phyloP scores from a whole-genome alignment of 208 protist genomes.

The Borovskyia barvae region DNA sequence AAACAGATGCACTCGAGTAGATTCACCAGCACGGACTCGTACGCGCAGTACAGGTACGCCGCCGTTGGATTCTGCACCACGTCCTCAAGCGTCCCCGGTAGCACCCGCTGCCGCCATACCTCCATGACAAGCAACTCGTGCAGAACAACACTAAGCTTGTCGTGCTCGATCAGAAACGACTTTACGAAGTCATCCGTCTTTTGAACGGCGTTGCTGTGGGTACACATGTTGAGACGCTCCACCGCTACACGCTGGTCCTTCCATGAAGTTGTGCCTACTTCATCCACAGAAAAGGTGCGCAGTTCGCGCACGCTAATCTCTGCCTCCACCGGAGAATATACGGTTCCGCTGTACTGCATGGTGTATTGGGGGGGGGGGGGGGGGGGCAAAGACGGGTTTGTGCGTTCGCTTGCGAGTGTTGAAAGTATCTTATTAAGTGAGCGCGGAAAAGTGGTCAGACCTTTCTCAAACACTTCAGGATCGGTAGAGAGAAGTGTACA shows the following conservation, averaged over 20 bases:
- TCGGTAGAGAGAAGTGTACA: slow-evolving; percentile 1
- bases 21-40: slow-evolving; percentile 87
- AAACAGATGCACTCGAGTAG: slow-evolving; percentile 88
- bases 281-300: slow-evolving; percentile 48
- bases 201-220: slow-evolving; percentile 84
- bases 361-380: background rate
- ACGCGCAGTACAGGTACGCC: slow-evolving; percentile 81
- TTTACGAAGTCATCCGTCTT: slow-evolving; percentile 88
- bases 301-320: slow-evolving; percentile 73
- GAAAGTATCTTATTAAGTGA: too few species aligned
- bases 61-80: slow-evolving; percentile 65
- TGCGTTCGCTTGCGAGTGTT: background rate
- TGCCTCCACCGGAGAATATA: slow-evolving; percentile 56
- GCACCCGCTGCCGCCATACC: slow-evolving; percentile 81
- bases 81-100: slow-evolving; percentile 39
- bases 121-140: slow-evolving; percentile 88
- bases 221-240: slow-evolving; percentile 89
- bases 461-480: too few species aligned
- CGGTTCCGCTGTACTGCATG: slow-evolving; percentile 73
- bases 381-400: background rate
- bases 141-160: slow-evolving; percentile 69
- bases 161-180: slow-evolving; percentile 75
- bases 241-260: slow-evolving; percentile 75
- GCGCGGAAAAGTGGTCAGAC: too few species aligned
- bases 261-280: slow-evolving; percentile 75